A percentile compares a stretch with the other conserved stretches of the same genome.
These are phyloP conservation scores for Blastobotrys chiropterorum DNA, from an alignment of 805 yeast genomes.

Conservation along the genomic window DNA sequence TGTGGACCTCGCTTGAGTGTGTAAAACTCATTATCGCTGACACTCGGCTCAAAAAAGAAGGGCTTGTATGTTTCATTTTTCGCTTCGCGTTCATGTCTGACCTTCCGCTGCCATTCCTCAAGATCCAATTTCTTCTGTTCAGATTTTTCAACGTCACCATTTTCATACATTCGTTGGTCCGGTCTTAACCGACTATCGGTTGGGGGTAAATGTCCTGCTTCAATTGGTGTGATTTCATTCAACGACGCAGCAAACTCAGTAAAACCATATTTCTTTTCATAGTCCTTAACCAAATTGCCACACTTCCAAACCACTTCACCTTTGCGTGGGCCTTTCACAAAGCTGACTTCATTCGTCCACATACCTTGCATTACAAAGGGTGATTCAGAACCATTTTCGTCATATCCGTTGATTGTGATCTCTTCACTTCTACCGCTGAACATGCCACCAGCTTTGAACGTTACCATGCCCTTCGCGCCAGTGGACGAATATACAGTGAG, in stretches of 20 bases:
- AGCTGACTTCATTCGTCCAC: slow-evolving; percentile 63
- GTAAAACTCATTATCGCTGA: slow-evolving; percentile 41
- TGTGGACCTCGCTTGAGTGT: slow-evolving; percentile 47
- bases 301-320: slow-evolving; percentile 56
- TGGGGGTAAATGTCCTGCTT: slow-evolving; percentile 59
- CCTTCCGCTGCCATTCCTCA: slow-evolving; percentile 74
- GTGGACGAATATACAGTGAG: slow-evolving; percentile 59
- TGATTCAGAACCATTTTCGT: slow-evolving; percentile 28
- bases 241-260: slow-evolving; percentile 75
- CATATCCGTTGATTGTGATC: slow-evolving; percentile 32
- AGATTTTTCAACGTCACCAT: slow-evolving; percentile 63
- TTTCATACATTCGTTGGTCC: slow-evolving; percentile 68
- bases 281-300: slow-evolving; percentile 55
- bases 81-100: slow-evolving; percentile 56
- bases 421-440: slow-evolving; percentile 80
- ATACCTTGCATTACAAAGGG: slow-evolving; percentile 44
- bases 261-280: slow-evolving; percentile 72
- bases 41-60: slow-evolving; percentile 46
- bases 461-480: slow-evolving; percentile 66
- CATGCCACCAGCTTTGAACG: slow-evolving; percentile 76
- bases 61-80: slow-evolving; percentile 46
- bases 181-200: slow-evolving; percentile 90
- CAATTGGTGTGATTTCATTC: slow-evolving; percentile 72
- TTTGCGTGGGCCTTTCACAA: slow-evolving; percentile 33
- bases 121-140: slow-evolving; percentile 60